Base-by-base conservation (phyloP, 176 grass and related monocot genomes). In the Chloris gayana region DNA sequence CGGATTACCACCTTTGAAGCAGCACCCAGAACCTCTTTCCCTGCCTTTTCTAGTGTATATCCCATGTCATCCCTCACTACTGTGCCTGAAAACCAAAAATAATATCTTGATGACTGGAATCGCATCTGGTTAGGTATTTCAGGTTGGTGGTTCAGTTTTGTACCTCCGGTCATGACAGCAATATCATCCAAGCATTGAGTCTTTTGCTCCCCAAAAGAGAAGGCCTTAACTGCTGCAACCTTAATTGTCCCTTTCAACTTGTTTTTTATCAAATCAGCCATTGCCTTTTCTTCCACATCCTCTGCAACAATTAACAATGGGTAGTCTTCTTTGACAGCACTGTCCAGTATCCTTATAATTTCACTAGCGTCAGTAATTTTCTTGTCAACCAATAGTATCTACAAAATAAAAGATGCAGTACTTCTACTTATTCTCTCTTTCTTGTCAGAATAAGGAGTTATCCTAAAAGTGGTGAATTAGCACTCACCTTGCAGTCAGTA, bases 331-430 rank as follows among this genome's bases (percentile, higher is more conserved):
- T 93, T 98, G 25, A 98, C 92, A 44, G 92, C 83, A 62, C 78
- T 78, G 77, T 91, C 89, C 72, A 94, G 85, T 87, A 98, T 82
- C 71, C 78, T 94, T 80, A 98, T 89, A 70, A 98, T 90, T 39
- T 93, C 90, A 47, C 80, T 94, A 74, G 89, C 85, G 79, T 94
- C 84, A 54, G 60, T 69, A 77, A 98, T 98, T 84, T 91, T 89
- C 65, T 93, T 93, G 82, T 98, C 95, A 86, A 87, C 90, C 83
- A 98, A 89, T 62, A 95, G 83, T 83, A 98, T 93, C 95, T 94
- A 76, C 66, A 88, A 75, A 85, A 42, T 67, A 21, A 30, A 75
- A 53, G 83, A 76, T 41, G 27, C 24, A 72, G 47, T 32, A 58
- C 18, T 69, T 42, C 34, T 82, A 75, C 19, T 81, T 78, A 67